Evolutionary conservation across 345 rosid genomes (phyloP), one percentile per base, ranked within the genome.

Genomic region (Erucastrum elatum): DNA sequence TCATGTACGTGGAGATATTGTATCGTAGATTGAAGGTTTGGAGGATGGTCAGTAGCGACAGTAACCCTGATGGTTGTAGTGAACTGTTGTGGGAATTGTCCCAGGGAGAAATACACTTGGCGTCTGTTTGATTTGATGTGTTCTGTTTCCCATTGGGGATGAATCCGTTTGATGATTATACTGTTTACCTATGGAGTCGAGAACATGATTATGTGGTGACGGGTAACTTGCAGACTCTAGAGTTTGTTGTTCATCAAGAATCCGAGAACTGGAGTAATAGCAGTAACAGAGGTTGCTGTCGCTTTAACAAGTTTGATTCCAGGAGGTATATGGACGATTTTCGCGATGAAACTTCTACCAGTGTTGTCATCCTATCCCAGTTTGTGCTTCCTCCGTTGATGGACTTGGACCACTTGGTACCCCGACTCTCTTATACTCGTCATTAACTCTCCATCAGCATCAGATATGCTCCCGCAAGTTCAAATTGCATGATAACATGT

Each of bases 331-430:
- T 75, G 65, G 56, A 66, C 11, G 1, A 3, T 4, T 3, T 1
- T 8, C 5, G 76, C 41, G 0, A 27, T 26, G 11, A 1, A 63
- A 2, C 3, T 67, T 7, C 56, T 10, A 26, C 34, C 27, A 5
- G 8, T 27, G n/a, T 73, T 3, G 2, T 73, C 16, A 9, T 63
- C 49, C 30, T 63, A 31, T 62, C 46, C n/a, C 69, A 73, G 6
- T 49, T 63, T 17, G 77, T 73, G 69, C 77, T 73, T 34, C 49
- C 69, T 0, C 21, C 0, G 27, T 46, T 46, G 62, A 63, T 74
- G 70, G 63, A 21, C 21, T 21, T 21, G 21, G 21, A 21, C 21
- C 21, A 64, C 51, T 46, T 44, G 0, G 46, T 73, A 16, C 69
- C 34, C 3, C 16, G 16, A 9, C 58, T 12, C 27, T 6, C 6